Base-by-base conservation (phyloP, 1,139 yeast genomes). In the Kodamaea ohmeri region DNA sequence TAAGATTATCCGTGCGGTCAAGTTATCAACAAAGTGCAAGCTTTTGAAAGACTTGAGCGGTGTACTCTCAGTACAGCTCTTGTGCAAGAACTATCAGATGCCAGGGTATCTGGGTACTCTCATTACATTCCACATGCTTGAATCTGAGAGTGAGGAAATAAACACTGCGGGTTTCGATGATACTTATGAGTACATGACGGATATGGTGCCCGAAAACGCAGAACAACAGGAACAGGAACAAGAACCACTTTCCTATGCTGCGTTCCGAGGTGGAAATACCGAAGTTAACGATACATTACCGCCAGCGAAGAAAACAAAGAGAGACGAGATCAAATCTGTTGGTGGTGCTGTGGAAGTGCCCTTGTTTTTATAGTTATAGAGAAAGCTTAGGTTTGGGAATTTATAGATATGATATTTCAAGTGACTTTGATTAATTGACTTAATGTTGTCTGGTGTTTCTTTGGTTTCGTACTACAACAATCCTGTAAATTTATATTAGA, bases 41-140 rank as follows among this genome's bases (percentile, higher is more conserved):
- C 63, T 83, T 8, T 57, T 80, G 43, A 76, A 76, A 55, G 90
- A 82, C 54, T 49, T 59, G 12, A 64, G 67, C 43, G 86, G 86
- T 0, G 58, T 80, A 1, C 63, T 78, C 2, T 67, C 77, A 2
- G 51, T 76, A 9, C 75, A 73, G 38, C 52, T 76, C 29, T 55
- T 73, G 11, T 60, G 74, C 44, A 65, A 60, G 39, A 67, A 62
- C 45, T 42, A 50, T 7, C 52, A 50, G n/a, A 40, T 55, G n/a
- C 47, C 57, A 3, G 52, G 47, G 38, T 77, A 76, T 47, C 66
- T 77, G 2, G 88, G 87, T 2, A 78, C 84, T 0, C 69, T 81
- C 24, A 71, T 83, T 6, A 83, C 83, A 22, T 76, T 80, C 46
- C 72, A 77, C 42, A 69, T 83, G 58, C 54, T 82, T 39, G 88